Conservation (phyloP, 768 basidiomycete species). For the Lactifluus piperatus region DNA sequence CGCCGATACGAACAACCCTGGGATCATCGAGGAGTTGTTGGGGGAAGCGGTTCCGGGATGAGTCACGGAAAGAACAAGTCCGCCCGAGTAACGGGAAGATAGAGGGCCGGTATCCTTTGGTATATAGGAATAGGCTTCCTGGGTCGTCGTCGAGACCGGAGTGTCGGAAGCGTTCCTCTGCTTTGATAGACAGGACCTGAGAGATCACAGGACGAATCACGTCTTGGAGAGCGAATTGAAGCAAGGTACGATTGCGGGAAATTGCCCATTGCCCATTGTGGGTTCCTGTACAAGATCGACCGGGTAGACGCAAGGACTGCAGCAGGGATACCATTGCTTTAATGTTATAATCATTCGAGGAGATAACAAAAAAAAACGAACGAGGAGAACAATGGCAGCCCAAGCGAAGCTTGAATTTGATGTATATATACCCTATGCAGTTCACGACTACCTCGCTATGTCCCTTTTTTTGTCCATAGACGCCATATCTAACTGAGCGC, state of each 20-base stretch:
- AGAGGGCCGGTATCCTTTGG: not conserved
- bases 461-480: no score
- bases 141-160: no score
- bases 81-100: not conserved
- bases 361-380: no score
- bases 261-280: not conserved
- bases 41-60: no score
- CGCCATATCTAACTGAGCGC: no score
- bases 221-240: not conserved
- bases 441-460: no score
- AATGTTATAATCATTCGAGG: no score
- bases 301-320: not conserved
- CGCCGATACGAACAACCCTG: not conserved
- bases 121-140: not conserved
- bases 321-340: no score
- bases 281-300: not conserved
- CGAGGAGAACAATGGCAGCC: no score
- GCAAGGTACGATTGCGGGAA: not conserved
- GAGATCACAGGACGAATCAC: not conserved
- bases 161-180: not conserved
- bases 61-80: not conserved
- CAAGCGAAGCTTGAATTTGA: no score
- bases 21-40: no score
- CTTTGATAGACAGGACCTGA: not conserved
- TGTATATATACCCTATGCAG: no score